Evolutionary conservation across 2,329 filamentous ascomycete species (phyloP).

Genomic region (Paramyrothecium sp.): DNA sequence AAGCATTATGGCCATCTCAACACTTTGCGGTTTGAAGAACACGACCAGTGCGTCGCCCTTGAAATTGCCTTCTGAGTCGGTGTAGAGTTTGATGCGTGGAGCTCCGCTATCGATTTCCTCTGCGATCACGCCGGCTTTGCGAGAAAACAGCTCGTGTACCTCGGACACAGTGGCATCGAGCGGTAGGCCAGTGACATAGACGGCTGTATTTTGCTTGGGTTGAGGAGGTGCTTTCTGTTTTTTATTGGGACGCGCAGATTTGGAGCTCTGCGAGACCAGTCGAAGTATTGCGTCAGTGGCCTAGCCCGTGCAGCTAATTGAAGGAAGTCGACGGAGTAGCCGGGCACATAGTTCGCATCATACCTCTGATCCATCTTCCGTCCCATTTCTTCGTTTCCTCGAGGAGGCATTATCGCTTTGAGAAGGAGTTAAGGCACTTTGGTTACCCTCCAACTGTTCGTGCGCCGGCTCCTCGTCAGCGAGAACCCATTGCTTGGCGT

Average conservation of each 20-base stretch:
- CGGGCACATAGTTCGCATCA: constrained; percentile 17
- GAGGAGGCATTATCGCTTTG: constrained; percentile 18
- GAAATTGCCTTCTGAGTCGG: constrained; percentile 75
- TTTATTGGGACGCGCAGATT: constrained; percentile 38
- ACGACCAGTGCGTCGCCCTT: constrained; percentile 93
- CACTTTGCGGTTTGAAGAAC: constrained; percentile 94
- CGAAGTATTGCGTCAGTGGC: constrained; percentile 7
- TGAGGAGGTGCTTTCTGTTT: constrained; percentile 46
- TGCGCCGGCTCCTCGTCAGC: constrained; percentile 43
- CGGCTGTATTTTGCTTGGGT: constrained; percentile 75
- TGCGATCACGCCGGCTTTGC: constrained; percentile 85
- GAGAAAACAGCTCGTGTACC: constrained; percentile 77
- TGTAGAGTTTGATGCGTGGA: constrained; percentile 92
- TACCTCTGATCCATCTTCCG: constrained; percentile 40
- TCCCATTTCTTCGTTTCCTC: constrained; percentile 43
- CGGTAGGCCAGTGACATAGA: constrained; percentile 89
- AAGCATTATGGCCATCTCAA: constrained; percentile 78
- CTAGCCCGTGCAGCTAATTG: neutral
- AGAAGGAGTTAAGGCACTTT: constrained; percentile 19
- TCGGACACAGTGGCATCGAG: constrained; percentile 76
- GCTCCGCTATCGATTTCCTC: constrained; percentile 88
- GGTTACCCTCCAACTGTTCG: constrained; percentile 35
- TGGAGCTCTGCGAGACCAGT: constrained; percentile 29
- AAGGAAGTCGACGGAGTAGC: neutral
- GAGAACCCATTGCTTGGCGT: constrained; percentile 72